phyloP scores from a whole-genome alignment of 129 eudicot species.

The Scalesia atractyloides region DNA sequence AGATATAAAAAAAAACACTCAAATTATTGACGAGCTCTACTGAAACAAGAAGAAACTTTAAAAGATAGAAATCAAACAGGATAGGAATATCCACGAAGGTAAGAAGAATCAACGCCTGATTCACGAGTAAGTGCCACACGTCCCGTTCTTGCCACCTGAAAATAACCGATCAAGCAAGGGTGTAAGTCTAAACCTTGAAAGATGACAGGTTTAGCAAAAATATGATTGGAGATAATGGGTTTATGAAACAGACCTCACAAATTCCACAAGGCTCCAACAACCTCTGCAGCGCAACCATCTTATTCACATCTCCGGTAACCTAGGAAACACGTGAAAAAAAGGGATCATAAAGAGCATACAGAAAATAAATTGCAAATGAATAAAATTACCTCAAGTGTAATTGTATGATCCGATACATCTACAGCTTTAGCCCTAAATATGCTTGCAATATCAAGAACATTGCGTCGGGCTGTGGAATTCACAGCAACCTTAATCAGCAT shows the following conservation, averaged over 20 bases:
- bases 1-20: background rate
- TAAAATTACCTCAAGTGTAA: slow-evolving; percentile 74
- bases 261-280: slow-evolving; percentile 87
- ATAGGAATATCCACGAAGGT: slow-evolving; percentile 70
- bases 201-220: background rate
- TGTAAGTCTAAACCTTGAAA: slow-evolving; percentile 1
- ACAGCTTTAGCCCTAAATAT: slow-evolving; percentile 94
- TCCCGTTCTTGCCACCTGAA: slow-evolving; percentile 77
- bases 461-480: slow-evolving; percentile 83
- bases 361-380: background rate
- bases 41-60: background rate
- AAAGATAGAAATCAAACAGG: slow-evolving; percentile 40
- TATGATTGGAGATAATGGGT: background rate
- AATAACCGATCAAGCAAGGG: background rate
- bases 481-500: slow-evolving; percentile 92
- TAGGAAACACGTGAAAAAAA: slow-evolving; percentile 33
- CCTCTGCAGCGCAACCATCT: slow-evolving; percentile 92
- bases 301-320: slow-evolving; percentile 81
- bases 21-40: background rate
- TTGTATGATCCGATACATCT: slow-evolving; percentile 95
- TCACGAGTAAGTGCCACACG: slow-evolving; percentile 64
- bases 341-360: slow-evolving; percentile 5
- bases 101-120: slow-evolving; percentile 66
- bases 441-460: slow-evolving; percentile 94
- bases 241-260: slow-evolving; percentile 62